Percentiles rank a stretch among this genome's conserved stretches.
Conservation (phyloP, 2,329 filamentous ascomycete species). For the Pestalotiopsis sp. region DNA sequence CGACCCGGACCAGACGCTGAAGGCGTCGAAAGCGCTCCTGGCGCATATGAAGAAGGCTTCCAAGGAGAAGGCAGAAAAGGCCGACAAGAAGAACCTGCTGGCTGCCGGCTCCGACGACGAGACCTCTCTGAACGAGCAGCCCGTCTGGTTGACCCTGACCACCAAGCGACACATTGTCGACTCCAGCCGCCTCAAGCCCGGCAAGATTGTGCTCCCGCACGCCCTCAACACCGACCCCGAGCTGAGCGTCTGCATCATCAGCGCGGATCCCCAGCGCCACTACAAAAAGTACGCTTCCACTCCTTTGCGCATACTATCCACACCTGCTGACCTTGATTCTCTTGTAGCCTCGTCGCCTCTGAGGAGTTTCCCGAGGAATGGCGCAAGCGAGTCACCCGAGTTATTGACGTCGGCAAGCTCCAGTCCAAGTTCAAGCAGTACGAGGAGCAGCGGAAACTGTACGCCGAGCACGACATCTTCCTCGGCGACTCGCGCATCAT, state of each 20-base stretch:
- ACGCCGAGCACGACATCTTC: constrained; percentile 88
- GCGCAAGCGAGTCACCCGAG: constrained; percentile 66
- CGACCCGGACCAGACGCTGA: constrained; percentile 53
- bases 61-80: constrained; percentile 43
- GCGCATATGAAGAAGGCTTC: constrained; percentile 60
- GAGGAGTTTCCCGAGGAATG: constrained; percentile 69
- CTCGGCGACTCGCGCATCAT: constrained; percentile 87
- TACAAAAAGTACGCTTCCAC: constrained; percentile 62
- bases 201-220: constrained; percentile 78
- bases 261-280: constrained; percentile 65
- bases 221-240: constrained; percentile 63
- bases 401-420: constrained; percentile 83
- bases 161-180: constrained; percentile 69
- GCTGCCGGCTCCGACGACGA: constrained; percentile 45
- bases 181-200: constrained; percentile 77
- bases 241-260: constrained; percentile 74
- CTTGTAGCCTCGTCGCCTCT: constrained; percentile 69
- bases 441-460: constrained; percentile 81
- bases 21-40: constrained; percentile 63
- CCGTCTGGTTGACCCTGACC: constrained; percentile 63
- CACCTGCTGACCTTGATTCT: background rate
- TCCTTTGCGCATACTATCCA: background rate
- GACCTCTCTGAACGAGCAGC: constrained; percentile 45
- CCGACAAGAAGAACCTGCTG: constrained; percentile 58
- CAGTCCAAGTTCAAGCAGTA: constrained; percentile 82